These are phyloP conservation scores for Rhizopus sp. DNA, from an alignment of 371 early-diverging fungal species.

Conservation along the genomic window DNA sequence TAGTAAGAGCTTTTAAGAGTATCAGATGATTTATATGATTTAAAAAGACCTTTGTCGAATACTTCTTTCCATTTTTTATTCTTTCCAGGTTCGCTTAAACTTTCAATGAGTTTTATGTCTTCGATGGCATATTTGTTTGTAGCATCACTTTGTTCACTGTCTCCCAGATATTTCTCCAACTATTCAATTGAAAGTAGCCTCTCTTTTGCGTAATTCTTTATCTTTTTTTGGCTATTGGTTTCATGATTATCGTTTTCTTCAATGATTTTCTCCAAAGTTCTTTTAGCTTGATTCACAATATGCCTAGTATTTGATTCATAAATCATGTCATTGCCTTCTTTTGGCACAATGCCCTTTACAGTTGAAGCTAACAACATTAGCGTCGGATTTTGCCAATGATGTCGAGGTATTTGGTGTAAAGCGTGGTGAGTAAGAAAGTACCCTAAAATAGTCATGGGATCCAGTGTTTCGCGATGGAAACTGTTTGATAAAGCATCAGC, in stretches of 20 bases:
- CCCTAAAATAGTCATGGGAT: conserved; percentile 9
- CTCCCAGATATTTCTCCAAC: conserved; percentile 11
- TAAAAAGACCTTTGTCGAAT: conserved; percentile 8
- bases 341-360: conserved; percentile 6
- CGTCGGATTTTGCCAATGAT: conserved; percentile 9
- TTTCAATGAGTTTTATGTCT: conserved; percentile 13
- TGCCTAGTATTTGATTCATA: conserved; percentile 5
- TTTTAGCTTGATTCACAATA: conserved; percentile 8
- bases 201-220: conserved; percentile 11
- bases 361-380: conserved; percentile 3
- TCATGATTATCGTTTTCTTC: conserved; percentile 5
- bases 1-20: conserved; percentile 14
- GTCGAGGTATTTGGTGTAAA: conserved; percentile 7
- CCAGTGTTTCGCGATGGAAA: conserved; percentile 2
- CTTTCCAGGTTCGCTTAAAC: conserved; percentile 11
- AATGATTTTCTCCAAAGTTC: conserved; percentile 6
- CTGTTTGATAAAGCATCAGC: background rate
- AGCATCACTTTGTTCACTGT: conserved; percentile 4
- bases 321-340: conserved; percentile 10
- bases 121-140: conserved; percentile 4
- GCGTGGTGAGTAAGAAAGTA: conserved; percentile 12
- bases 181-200: conserved; percentile 11
- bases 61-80: conserved; percentile 7
- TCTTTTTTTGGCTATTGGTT: conserved; percentile 1
- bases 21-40: conserved; percentile 11